Base-by-base conservation (phyloP, 176 grass and related monocot genomes). In the Ensete ventricosum region DNA sequence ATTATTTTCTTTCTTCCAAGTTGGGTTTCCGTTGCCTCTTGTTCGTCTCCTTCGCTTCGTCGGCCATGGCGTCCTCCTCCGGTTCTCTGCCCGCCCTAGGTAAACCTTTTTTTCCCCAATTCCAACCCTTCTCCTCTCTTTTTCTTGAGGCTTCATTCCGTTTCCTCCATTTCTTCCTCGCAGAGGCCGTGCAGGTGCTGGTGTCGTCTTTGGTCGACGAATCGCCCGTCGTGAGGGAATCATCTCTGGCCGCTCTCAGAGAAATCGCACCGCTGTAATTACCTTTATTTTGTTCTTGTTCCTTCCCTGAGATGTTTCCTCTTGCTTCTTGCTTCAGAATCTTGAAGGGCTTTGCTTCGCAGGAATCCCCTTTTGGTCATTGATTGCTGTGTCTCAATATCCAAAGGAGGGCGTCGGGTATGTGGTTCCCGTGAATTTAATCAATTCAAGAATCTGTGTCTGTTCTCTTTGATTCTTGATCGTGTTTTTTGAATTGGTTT, bases 101-200 rank as follows among this genome's bases (percentile, higher is more conserved):
- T 87, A 63, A 85, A 27, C 82, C 78, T 79, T 53, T 86, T 86
- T 11, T 50, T 24, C 55, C 49, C 22, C 26, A 14, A 11, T 9
- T 26, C 26, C 1, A 24, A 19, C 58, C 11, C 50, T 21, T 69
- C 57, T 1, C 9, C n/a, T 29, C 27, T 43, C 8, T 55, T 73
- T 21, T 54, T 54, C 34, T 67, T 11, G 52, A 54, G 4, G 73
- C 22, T 19, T 43, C 52, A 8, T 1, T 29, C 62, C 29, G 11
- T 69, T 76, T 88, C 62, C 65, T 88, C 66, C 65, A 72, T 29
- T 55, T 26, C 65, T 50, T 64, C 71, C 4, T 26, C 12, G 9
- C 86, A 98, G 94, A 98, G 84, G 90, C 94, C 70, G 94, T 98
- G 67, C 90, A 93, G 82, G 85, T 98, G 58, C 88, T 98, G 77